These are phyloP conservation scores for Glomus cerebriforme DNA, from an alignment of 192 early-diverging fungal species.

Conservation along the genomic window DNA sequence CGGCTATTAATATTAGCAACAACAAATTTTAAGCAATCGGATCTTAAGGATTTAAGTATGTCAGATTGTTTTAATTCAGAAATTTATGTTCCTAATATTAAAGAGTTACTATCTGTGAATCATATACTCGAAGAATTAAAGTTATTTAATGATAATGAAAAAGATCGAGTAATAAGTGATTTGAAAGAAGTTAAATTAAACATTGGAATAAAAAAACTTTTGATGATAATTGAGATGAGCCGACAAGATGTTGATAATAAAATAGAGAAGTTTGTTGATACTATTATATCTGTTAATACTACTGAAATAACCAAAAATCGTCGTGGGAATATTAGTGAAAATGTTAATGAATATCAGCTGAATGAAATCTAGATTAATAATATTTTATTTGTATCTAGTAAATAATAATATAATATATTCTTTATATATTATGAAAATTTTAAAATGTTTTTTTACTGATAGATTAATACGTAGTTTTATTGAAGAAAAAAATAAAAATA, in stretches of 20 bases:
- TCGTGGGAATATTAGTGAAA: no score
- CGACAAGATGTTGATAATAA: constrained; percentile 76
- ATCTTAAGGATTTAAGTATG: constrained; percentile 88
- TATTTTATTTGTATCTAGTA: no score
- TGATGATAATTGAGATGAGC: constrained; percentile 91
- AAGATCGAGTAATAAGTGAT: constrained; percentile 50
- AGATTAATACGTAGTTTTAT: no score
- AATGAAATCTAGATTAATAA: no score
- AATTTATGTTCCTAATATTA: constrained; percentile 79
- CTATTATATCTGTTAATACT: constrained; percentile 31
- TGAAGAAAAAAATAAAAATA: no score
- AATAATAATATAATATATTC: no score
- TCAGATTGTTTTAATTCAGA: constrained; percentile 82
- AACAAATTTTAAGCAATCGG: constrained; percentile 69
- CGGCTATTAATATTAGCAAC: constrained; percentile 91
- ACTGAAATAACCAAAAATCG: no score
- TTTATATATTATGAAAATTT: no score
- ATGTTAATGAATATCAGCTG: no score
- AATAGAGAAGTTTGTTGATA: constrained; percentile 73
- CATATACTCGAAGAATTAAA: constrained; percentile 68
- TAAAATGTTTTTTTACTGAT: no score
- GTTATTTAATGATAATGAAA: constrained; percentile 74
- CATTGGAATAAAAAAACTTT: constrained; percentile 88
- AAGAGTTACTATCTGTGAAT: constrained; percentile 69
- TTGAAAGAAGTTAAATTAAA: constrained; percentile 56